Base-by-base conservation (phyloP, 2,329 filamentous ascomycete genomes). In the Fusarium sp. region DNA sequence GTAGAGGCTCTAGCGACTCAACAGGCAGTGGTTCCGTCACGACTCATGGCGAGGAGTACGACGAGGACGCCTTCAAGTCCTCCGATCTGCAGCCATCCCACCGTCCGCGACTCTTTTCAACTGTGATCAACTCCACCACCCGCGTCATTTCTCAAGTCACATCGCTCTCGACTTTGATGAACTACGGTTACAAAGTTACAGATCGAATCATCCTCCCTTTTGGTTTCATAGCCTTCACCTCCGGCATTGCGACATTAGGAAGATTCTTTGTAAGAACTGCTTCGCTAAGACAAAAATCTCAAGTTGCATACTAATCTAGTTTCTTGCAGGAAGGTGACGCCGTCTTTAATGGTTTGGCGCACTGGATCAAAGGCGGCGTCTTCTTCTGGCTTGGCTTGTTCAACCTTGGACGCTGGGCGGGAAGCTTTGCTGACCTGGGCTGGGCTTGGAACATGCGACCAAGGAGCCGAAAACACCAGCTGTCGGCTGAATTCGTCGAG, bases 371-470 rank as follows among this genome's bases (percentile, higher is more conserved):
- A 82, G 95, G 95, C 59, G 94, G 94, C 6, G 93, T 98, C 64
- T 98, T 98, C 86, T 94, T 98, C 85, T 96, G 94, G 92, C 94
- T 97, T 73, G 95, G 95, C n/a, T 84, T 98, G 18, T 84, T 98
- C 68, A 97, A 94, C 0, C 88, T 98, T 5, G 95, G 94, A 35
- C 92, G 95, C 65, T 98, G 94, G 93, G 91, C 95, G 80, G 95
- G 95, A 24, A 93, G 93, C 81, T 98, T 97, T 81, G 92, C 93
- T 67, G 94, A 97, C 68, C 88, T 95, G 67, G 95, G 95, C 74
- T 98, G 95, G 95, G 94, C 95, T 0, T 98, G 95, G 95, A 98
- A 98, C 78, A 83, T 95, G 68, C 93, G 93, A 73, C 94, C 94
- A 2, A 85, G 82, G 70, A 77, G 77, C 13, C 69, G 75, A n/a